A percentile compares a stretch with the other conserved stretches of the same genome.
These are phyloP conservation scores for Zelopaecilomyces penicillatus DNA, from an alignment of 2,329 filamentous ascomycete species.

Conservation along the genomic window DNA sequence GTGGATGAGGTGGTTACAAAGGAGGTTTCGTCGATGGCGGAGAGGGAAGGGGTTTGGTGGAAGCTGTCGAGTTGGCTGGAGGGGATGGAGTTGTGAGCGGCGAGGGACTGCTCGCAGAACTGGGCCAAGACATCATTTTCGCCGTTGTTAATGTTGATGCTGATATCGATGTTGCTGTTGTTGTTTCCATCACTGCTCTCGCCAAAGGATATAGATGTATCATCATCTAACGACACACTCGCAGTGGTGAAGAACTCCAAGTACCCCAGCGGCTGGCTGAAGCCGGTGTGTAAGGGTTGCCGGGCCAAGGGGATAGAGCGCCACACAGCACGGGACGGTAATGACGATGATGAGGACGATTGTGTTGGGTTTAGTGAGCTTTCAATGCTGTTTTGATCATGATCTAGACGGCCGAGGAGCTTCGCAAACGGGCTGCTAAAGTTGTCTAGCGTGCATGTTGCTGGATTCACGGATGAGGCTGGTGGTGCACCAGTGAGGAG, in stretches of 20 bases:
- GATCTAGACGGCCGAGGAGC: constrained; percentile 16
- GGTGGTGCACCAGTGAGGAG: constrained; percentile 28
- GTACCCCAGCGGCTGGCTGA: constrained; percentile 41
- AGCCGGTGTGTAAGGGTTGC: constrained; percentile 40
- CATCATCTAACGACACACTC: constrained; percentile 23
- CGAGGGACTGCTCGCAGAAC: constrained; percentile 74
- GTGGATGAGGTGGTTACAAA: constrained; percentile 15
- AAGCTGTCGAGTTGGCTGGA: constrained; percentile 49
- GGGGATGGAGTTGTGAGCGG: constrained; percentile 55
- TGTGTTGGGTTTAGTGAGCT: no score
- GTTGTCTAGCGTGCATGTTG: constrained; percentile 21
- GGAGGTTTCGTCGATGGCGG: constrained; percentile 11
- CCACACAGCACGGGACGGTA: constrained; percentile 38
- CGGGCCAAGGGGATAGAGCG: constrained; percentile 43
- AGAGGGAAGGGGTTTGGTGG: constrained; percentile 3
- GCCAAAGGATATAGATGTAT: neutral
- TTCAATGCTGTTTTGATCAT: neutral
- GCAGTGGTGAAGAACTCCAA: constrained; percentile 42
- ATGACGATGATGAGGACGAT: no score
- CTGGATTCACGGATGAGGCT: constrained; percentile 18
- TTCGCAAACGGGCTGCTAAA: constrained; percentile 18
- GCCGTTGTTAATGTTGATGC: no score
- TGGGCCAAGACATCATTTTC: constrained; percentile 40
- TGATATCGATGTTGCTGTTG: constrained; percentile 8
- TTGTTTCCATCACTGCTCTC: neutral